Conservation (phyloP, 2,329 filamentous ascomycete genomes). For the Biscogniauxia sp. region DNA sequence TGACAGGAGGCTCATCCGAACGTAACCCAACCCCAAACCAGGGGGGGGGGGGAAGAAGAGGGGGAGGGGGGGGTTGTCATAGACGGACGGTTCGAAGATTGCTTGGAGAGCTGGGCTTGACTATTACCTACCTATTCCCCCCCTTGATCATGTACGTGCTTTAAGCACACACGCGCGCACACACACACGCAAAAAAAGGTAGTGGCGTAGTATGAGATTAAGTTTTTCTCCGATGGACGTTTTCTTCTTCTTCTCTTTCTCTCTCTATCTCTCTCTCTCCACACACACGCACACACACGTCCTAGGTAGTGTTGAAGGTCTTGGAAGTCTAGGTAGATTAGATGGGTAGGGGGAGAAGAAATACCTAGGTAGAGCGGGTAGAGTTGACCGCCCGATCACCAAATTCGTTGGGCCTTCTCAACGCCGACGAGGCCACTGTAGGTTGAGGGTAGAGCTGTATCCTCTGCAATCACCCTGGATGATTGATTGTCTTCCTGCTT, state of each 20-base stretch:
- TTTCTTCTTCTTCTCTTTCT: not conserved
- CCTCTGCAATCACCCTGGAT: not conserved
- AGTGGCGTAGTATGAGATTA: not conserved
- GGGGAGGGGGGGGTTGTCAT: too few relatives aligned
- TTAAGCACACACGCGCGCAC: not conserved
- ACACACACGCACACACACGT: not conserved
- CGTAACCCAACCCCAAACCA: not conserved
- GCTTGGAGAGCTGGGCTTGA: too few relatives aligned
- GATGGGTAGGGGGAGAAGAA: not conserved
- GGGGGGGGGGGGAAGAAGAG: too few relatives aligned
- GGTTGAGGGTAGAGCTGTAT: not conserved
- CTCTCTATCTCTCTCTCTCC: not conserved
- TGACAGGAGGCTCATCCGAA: not conserved
- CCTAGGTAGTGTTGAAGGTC: not conserved
- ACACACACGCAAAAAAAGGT: not conserved
- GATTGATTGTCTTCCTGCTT: not conserved
- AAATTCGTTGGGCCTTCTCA: too few relatives aligned
- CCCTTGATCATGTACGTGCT: not conserved
- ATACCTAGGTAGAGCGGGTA: not conserved
- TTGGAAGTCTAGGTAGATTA: too few relatives aligned
- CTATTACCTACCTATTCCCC: not conserved
- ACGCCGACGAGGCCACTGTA: not conserved
- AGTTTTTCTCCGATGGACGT: not conserved
- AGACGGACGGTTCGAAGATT: too few relatives aligned
- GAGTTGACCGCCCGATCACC: too few relatives aligned